Evolutionary conservation across 2,329 filamentous ascomycete species (phyloP), one percentile per base, ranked within the genome.

Genomic region (Penicillium sp.): DNA sequence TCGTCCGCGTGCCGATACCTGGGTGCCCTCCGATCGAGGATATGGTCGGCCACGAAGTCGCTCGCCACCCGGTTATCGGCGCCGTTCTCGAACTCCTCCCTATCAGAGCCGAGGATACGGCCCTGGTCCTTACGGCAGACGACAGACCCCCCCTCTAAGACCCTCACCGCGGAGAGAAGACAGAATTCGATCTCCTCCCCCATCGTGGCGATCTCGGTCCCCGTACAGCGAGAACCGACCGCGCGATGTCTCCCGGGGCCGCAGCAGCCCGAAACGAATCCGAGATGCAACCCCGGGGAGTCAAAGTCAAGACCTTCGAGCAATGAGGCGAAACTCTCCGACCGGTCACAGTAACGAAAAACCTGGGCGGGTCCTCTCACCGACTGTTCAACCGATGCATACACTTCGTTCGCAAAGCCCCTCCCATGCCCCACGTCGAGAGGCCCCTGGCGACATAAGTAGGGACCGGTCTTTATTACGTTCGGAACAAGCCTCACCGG

Each of bases 361-460:
- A 56, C 64, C 63, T 57, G 50, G 60, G 39, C 68, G 66, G 48
- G 60, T 57, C 44, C 33, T 64, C 59, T 43, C 72, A 58, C 65
- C 70, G 14, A 51, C 31, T 28, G 14, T 9, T 13, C 53, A 49
- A 4, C 31, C 63, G 62, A 66, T 65, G 65, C 69, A 69, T 57
- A 62, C 69, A 47, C 72, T 76, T 39, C 77, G 79, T 42, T 80
- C 81, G 35, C 76, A 79, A 54, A 84, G 79, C 50, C 80, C 80
- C 46, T 74, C 76, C 38, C 76, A 79, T 61, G 75, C 74, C 52
- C 73, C 78, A 53, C 76, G 78, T 30, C 68, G 72, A 39, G 79
- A 82, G 38, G 70, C 72, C 47, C 67, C 71, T 35, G 74, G 79
- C 18, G 75, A 79, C 73, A 43, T 79, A 76, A 54, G 44, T 22